Conservation (phyloP, 2,329 filamentous ascomycete species). For the Emmonsiellopsis sp. region DNA sequence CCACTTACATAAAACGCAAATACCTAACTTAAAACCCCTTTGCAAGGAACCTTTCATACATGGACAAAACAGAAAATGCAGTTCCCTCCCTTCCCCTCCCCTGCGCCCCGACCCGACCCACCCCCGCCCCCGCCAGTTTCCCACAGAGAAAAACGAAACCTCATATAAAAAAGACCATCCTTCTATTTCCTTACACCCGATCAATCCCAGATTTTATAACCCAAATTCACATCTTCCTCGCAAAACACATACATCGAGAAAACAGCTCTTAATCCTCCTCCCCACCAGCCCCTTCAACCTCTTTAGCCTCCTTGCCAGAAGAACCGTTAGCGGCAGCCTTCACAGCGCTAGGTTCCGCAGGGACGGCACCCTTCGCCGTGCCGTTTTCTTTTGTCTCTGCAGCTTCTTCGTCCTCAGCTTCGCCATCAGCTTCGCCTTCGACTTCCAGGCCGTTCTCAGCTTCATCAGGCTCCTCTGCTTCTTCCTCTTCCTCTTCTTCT, state of each 20-base stretch:
- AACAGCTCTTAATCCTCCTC: constrained; percentile 17
- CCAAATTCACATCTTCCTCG: too few species aligned
- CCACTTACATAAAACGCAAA: too few species aligned
- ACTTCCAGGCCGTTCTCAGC: constrained; percentile 9
- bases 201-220: too few species aligned
- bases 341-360: not conserved
- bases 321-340: constrained; percentile 12
- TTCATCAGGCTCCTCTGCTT: not conserved
- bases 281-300: constrained; percentile 27
- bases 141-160: constrained; percentile 7
- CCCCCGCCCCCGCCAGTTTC: too few species aligned
- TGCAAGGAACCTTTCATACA: too few species aligned
- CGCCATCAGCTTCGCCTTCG: constrained; percentile 14
- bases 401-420: constrained; percentile 16
- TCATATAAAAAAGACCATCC: constrained; percentile 1
- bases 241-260: not conserved
- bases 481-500: constrained; percentile 18
- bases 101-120: too few species aligned
- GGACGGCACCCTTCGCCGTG: constrained; percentile 1
- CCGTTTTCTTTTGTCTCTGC: constrained; percentile 15
- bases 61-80: too few species aligned
- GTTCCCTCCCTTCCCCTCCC: too few species aligned
- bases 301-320: constrained; percentile 22
- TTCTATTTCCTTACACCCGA: not conserved
- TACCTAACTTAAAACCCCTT: too few species aligned